phyloP scores from a whole-genome alignment of 805 yeast genomes.

The Metschnikowia bowlesiae region DNA sequence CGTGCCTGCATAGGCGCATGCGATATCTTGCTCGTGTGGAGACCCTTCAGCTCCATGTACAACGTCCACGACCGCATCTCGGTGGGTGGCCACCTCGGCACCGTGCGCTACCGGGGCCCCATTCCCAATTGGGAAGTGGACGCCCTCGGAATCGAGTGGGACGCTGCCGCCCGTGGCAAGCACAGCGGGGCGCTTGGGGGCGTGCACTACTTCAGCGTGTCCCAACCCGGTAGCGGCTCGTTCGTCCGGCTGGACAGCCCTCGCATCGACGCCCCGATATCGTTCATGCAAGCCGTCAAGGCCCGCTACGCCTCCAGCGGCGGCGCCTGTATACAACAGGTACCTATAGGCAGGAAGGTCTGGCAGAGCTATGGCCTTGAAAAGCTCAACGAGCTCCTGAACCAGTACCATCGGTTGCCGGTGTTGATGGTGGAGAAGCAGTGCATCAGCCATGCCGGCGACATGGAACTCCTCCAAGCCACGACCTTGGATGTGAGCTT shows the following conservation, averaged over 20 bases:
- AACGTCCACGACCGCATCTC: constrained; percentile 16
- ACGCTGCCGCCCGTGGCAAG: constrained; percentile 61
- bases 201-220: constrained; percentile 46
- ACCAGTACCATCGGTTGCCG: constrained; percentile 42
- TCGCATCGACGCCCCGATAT: constrained; percentile 24
- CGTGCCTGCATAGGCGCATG: background rate
- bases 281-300: constrained; percentile 48
- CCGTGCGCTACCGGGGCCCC: constrained; percentile 58
- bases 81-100: constrained; percentile 49
- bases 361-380: constrained; percentile 67
- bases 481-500: constrained; percentile 13
- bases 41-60: background rate
- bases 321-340: constrained; percentile 9
- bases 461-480: background rate
- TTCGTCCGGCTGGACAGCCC: constrained; percentile 49
- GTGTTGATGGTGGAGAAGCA: constrained; percentile 48
- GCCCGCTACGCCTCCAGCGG: constrained; percentile 40
- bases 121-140: constrained; percentile 54
- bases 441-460: constrained; percentile 22
- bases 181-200: constrained; percentile 62
- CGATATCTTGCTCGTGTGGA: background rate
- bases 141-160: constrained; percentile 89
- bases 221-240: constrained; percentile 50
- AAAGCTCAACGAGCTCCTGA: constrained; percentile 44
- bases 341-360: constrained; percentile 51